phyloP scores from a whole-genome alignment of 2,329 filamentous ascomycete genomes.

The Cladorrhinum sp. region DNA sequence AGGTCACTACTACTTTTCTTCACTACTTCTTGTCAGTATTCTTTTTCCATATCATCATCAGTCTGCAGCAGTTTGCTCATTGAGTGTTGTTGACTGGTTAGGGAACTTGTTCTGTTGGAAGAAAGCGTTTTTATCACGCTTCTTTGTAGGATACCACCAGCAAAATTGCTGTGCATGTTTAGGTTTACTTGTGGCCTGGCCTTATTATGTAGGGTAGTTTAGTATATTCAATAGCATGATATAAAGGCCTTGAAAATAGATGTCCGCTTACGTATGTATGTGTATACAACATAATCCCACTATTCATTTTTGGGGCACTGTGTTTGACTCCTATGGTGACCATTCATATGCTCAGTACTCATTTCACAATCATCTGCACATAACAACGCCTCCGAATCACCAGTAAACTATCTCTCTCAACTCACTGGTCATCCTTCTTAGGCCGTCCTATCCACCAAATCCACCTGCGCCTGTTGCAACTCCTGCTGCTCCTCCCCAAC shows the following conservation, averaged over 20 bases:
- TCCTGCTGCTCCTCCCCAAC: slow-evolving; percentile 30
- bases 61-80: not conserved
- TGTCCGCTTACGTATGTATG: too few relatives aligned
- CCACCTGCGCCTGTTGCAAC: slow-evolving; percentile 14
- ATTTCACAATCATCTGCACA: not conserved
- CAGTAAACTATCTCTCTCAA: too few relatives aligned
- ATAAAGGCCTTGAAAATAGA: too few relatives aligned
- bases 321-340: too few relatives aligned
- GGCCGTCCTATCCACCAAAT: not conserved
- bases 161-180: not conserved
- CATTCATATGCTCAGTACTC: too few relatives aligned
- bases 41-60: not conserved
- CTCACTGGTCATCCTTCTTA: not conserved
- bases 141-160: not conserved
- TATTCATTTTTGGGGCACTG: too few relatives aligned
- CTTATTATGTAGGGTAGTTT: not conserved
- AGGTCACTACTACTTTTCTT: too few relatives aligned
- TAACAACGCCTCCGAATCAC: not conserved
- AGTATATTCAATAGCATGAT: not conserved
- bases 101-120: not conserved
- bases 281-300: too few relatives aligned
- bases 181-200: not conserved
- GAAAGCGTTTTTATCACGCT: not conserved
- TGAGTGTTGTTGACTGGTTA: not conserved
- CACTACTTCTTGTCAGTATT: not conserved